These are phyloP conservation scores for Verticillium klebahnii DNA, from an alignment of 2,329 filamentous ascomycete genomes.

Conservation along the genomic window DNA sequence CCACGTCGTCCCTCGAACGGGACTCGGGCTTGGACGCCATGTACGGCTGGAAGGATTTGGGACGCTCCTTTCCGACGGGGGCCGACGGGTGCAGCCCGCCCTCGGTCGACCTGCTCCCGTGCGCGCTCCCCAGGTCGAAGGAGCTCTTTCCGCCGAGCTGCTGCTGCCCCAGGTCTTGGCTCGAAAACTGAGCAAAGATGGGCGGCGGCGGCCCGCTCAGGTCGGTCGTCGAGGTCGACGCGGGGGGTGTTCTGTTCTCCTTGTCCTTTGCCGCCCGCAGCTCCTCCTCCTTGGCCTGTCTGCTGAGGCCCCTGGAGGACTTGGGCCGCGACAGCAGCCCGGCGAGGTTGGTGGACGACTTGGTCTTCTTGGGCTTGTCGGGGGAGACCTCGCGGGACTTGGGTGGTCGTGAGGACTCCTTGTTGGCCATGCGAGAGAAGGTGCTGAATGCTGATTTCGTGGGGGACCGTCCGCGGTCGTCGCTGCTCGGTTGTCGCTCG, in stretches of 20 bases:
- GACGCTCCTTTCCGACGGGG: slow-evolving; percentile 34
- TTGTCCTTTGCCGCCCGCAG: slow-evolving; percentile 60
- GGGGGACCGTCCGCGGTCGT: slow-evolving; percentile 31
- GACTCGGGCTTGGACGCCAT: slow-evolving; percentile 15
- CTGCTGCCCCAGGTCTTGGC: slow-evolving; percentile 23
- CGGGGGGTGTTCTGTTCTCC: slow-evolving; percentile 69
- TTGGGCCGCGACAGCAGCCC: slow-evolving; percentile 70
- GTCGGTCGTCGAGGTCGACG: slow-evolving; percentile 35
- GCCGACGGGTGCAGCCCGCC: background rate
- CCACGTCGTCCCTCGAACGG: slow-evolving; percentile 11
- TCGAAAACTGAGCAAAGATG: slow-evolving; percentile 74
- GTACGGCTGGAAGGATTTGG: slow-evolving; percentile 45
- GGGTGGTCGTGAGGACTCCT: slow-evolving; percentile 31
- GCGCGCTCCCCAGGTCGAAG: slow-evolving; percentile 9
- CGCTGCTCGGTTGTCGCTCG: slow-evolving; percentile 18
- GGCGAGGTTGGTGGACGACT: slow-evolving; percentile 79
- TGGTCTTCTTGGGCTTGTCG: slow-evolving; percentile 69
- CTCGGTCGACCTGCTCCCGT: slow-evolving; percentile 7
- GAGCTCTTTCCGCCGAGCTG: slow-evolving; percentile 12
- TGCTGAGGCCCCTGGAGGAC: slow-evolving; percentile 64
- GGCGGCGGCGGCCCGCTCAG: slow-evolving; percentile 48
- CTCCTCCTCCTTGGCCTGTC: slow-evolving; percentile 44
- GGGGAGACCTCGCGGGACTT: slow-evolving; percentile 44
- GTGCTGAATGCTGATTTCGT: slow-evolving; percentile 39
- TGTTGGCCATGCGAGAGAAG: slow-evolving; percentile 37